A percentile compares a stretch with the other conserved stretches of the same genome.
Conservation (phyloP, 768 basidiomycete species). For the Kwoniella europaea region DNA sequence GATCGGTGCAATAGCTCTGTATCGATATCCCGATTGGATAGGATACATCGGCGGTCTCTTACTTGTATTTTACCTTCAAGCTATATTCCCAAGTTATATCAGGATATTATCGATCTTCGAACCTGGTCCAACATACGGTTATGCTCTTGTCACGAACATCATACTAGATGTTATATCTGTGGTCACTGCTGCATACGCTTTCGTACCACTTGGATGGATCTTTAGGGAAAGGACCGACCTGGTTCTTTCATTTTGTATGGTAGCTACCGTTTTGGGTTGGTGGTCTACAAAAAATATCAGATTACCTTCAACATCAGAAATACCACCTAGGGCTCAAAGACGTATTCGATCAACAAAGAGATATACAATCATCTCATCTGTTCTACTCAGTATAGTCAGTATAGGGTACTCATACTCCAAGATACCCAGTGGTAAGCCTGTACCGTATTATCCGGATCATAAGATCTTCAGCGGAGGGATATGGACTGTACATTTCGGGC, state of each 20-base stretch:
- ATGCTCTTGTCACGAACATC: slow-evolving; percentile 68
- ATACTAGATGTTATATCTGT: slow-evolving; percentile 72
- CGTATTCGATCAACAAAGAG: slow-evolving; percentile 21
- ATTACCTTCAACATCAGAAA: neutral
- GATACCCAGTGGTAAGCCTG: slow-evolving; percentile 63
- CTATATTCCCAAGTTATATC: slow-evolving; percentile 67
- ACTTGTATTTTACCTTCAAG: slow-evolving; percentile 67
- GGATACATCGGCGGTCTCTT: slow-evolving; percentile 74
- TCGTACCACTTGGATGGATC: slow-evolving; percentile 77
- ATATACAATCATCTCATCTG: slow-evolving; percentile 19
- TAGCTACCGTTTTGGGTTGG: neutral
- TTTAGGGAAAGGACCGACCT: slow-evolving; percentile 78
- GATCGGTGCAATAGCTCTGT: slow-evolving; percentile 66
- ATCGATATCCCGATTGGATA: slow-evolving; percentile 68
- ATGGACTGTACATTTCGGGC: slow-evolving; percentile 91
- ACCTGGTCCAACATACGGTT: slow-evolving; percentile 64
- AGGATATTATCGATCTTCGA: slow-evolving; percentile 61
- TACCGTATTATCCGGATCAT: slow-evolving; percentile 68
- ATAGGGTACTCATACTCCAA: slow-evolving; percentile 27
- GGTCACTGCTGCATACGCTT: slow-evolving; percentile 88
- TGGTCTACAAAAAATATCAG: neutral
- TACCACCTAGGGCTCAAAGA: neutral
- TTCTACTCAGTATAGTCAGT: slow-evolving; percentile 24
- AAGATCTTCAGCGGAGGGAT: slow-evolving; percentile 80
- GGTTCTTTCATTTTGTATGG: slow-evolving; percentile 57